Base-by-base conservation (phyloP, 129 eudicot genomes). In the Chrysanthemum lavandulifolium region DNA sequence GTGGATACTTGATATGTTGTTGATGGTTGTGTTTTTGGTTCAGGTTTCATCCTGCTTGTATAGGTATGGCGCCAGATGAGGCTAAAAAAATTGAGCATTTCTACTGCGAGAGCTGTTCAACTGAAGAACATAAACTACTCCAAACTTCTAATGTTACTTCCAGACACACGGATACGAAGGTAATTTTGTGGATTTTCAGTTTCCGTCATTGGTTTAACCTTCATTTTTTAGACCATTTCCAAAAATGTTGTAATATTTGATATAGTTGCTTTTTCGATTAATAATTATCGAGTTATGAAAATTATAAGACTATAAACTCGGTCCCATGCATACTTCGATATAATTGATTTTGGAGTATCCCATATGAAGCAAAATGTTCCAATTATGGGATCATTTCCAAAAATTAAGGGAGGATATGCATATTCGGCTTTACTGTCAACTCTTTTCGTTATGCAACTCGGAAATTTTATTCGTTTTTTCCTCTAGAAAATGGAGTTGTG, bases 1-100 rank as follows among this genome's bases (percentile, higher is more conserved):
- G 49, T 19, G 60, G 29, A 73, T 51, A 10, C 45, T 5, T 61
- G 48, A 73, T 49, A 52, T 73, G 77, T 5, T 60, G 10, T 18
- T 36, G 1, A 10, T 64, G 16, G 16, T 43, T 19, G 40, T 50
- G 64, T 80, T 81, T 76, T 55, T 79, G 75, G 56, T 74, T 65
- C 81, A 94, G 98, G 98, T 94, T 90, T 73, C 98, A 94, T 83
- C 98, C 98, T 56, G 76, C 86, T 74, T 94, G 98, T 83, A 87
- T 94, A 72, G 96, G 84, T 45, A 86, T 94, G 96, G 78, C 81
- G 25, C 81, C 84, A 6, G 98, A 94, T 79, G 97, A 90, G 60
- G 98, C 98, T 18, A 75, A 86, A 76, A 79, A 74, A 60, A 55
- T 90, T 13, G 97, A 94, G 66, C 96, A 87, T 82, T 92, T 92